Evolutionary conservation across 1,284 basidiomycete species (phyloP), one percentile per base, ranked within the genome.

Genomic region (Sutorius eximius): DNA sequence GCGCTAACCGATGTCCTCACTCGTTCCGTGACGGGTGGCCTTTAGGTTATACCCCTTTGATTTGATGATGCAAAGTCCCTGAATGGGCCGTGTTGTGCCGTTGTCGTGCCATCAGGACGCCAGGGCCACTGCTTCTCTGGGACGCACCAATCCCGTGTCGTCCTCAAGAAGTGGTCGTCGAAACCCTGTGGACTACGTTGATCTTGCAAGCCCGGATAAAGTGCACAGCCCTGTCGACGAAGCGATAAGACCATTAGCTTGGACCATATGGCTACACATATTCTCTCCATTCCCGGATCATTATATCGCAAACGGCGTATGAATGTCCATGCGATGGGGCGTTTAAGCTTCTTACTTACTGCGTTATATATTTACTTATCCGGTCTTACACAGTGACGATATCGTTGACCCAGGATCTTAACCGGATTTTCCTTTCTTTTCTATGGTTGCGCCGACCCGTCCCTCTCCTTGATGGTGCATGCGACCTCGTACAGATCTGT

Each of bases 261-360:
- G 24, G 24, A 27, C 10, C 22, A 13, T 15, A 22, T 33, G 37
- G 37, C n/a, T 3, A 38, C 10, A 12, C 5, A 4, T 38, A 38
- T 38, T 27, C 33, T 13, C 44, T 46, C 24, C 56, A 53, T 53
- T 57, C 43, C 20, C 41, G 20, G 45, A 52, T 49, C 43, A 30
- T 34, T 13, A 27, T n/a, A n/a, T 38, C 16, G 13, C 8, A 22
- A 40, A 12, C 8, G 32, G 16, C 18, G 22, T 22, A 33, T 18
- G 16, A n/a, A 36, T 3, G 18, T 29, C 20, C 41, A 33, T 36
- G 38, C 20, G 32, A 13, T 16, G 18, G 1, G 20, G 24, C 24
- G 12, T 30, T 36, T 27, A 16, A 13, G 24, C 5, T 27, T 27
- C 24, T 27, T 27, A 27, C 24, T 27, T 27, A 27, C 24, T 5